Base-by-base conservation (phyloP, 495 filamentous ascomycete genomes). In the Trichoderma virens region DNA sequence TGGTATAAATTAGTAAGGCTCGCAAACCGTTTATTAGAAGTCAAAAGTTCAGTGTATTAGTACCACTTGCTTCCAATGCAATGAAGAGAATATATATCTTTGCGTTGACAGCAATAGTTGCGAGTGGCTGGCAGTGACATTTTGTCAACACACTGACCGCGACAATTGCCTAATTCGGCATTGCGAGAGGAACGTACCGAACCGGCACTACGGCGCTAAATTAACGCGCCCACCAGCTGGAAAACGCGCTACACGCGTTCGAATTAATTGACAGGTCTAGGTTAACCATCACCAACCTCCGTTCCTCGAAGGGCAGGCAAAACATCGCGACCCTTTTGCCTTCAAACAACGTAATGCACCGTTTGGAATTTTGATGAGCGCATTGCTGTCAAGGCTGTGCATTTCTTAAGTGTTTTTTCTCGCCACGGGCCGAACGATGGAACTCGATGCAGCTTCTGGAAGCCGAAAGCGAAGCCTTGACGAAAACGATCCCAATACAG, bases 221-320 rank as follows among this genome's bases (percentile, higher is more conserved):
- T 56, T 56, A 56, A 56, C 51, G 51, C 51, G 51, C 18, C 41
- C 16, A 14, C 51, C 51, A 56, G 9, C 51, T 0, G 25, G 51
- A 56, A 56, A 56, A 56, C 51, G 51, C 51, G 51, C 51, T 16
- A 56, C 51, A 28, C 51, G 51, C 25, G 51, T 56, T 11, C 51
- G 8, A 56, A 16, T 56, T 31, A 56, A 56, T 28, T 56, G 25
- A 30, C 51, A 30, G 20, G 51, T 56, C 51, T 56, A 56, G 51
- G 51, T 56, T 56, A 56, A 56, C 51, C 34, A 35, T 13, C 41
- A 16, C 41, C 25, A 56, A 56, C 51, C 51, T 56, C 27, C 25
- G 18, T 28, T 13, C 27, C 30, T 25, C 13, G 13, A 56, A 35
- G 34, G 34, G 34, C 34, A 35, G 34, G 1, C 34, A 35, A 1